Evolutionary conservation across 495 filamentous ascomycete genomes (phyloP).

Genomic region (Penicillium antarcticum): DNA sequence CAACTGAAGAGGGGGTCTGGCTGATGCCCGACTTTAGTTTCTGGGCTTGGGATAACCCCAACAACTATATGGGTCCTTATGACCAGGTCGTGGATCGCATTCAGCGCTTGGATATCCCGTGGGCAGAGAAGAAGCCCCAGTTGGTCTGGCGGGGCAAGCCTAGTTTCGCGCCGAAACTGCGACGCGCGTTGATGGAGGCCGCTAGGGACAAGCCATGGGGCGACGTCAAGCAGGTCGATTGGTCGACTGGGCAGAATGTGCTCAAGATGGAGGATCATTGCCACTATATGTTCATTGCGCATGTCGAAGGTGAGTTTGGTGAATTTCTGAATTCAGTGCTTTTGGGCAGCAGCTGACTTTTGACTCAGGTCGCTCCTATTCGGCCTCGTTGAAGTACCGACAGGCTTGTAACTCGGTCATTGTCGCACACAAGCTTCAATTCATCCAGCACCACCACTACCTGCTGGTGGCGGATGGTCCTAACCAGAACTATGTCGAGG

Average conservation of each 20-base stretch:
- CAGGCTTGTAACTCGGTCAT: slow-evolving; percentile 60
- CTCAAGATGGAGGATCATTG: slow-evolving; percentile 55
- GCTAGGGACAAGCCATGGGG: slow-evolving; percentile 50
- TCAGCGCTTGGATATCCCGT: slow-evolving; percentile 28
- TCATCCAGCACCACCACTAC: slow-evolving; percentile 44
- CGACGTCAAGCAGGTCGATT: slow-evolving; percentile 52
- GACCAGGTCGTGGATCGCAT: slow-evolving; percentile 52
- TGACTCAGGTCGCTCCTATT: slow-evolving; percentile 44
- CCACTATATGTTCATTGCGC: slow-evolving; percentile 54
- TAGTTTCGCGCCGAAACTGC: slow-evolving; percentile 42
- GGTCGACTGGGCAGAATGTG: slow-evolving; percentile 38
- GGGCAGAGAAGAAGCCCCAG: slow-evolving; percentile 52
- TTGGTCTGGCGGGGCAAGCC: slow-evolving; percentile 67
- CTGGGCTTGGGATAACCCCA: slow-evolving; percentile 66
- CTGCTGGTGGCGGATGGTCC: slow-evolving; percentile 44
- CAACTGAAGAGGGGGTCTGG: slow-evolving; percentile 50
- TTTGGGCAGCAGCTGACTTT: not conserved
- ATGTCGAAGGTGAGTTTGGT: slow-evolving; percentile 50
- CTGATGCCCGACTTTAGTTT: slow-evolving; percentile 77
- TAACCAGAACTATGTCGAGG: slow-evolving; percentile 60
- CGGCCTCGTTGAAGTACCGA: slow-evolving; percentile 56
- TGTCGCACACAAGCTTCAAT: slow-evolving; percentile 47
- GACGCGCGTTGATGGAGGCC: slow-evolving; percentile 47
- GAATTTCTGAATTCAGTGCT: not conserved
- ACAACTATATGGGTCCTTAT: slow-evolving; percentile 57